phyloP scores from a whole-genome alignment of 208 protist species.

The Acanthamoeba pearcei region DNA sequence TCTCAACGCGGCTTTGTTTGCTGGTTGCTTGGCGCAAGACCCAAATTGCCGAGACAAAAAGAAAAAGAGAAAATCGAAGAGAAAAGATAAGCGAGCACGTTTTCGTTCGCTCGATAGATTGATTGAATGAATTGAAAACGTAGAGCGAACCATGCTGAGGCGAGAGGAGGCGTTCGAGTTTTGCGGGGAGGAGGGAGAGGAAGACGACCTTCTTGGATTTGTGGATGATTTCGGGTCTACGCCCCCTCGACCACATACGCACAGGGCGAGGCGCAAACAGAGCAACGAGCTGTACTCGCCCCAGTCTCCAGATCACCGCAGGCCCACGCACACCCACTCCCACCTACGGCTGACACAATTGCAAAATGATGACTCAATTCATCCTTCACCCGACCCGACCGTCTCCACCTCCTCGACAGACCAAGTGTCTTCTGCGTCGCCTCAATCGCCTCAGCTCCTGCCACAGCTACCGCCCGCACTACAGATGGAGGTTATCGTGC shows the following conservation, averaged over 20 bases:
- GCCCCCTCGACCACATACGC: not conserved
- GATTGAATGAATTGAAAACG: no score
- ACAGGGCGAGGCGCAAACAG: not conserved
- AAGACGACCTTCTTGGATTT: not conserved
- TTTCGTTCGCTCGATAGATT: no score
- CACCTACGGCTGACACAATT: no score
- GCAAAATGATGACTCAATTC: not conserved
- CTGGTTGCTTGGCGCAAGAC: no score
- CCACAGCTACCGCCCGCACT: not conserved
- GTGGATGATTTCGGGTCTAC: not conserved
- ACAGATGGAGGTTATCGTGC: constrained; percentile 19
- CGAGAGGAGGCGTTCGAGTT: not conserved
- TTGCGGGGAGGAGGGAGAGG: not conserved
- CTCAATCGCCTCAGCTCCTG: not conserved
- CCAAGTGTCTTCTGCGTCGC: not conserved
- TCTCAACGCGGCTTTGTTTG: no score
- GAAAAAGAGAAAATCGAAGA: no score
- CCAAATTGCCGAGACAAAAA: no score
- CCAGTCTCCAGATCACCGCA: no score
- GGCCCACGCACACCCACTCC: no score
- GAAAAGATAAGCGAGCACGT: no score
- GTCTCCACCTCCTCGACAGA: not conserved
- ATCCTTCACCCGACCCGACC: not conserved
- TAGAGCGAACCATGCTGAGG: not conserved
- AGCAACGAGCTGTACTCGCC: not conserved